Conservation (phyloP, 1,284 basidiomycete species). For the Ustilago nuda region DNA sequence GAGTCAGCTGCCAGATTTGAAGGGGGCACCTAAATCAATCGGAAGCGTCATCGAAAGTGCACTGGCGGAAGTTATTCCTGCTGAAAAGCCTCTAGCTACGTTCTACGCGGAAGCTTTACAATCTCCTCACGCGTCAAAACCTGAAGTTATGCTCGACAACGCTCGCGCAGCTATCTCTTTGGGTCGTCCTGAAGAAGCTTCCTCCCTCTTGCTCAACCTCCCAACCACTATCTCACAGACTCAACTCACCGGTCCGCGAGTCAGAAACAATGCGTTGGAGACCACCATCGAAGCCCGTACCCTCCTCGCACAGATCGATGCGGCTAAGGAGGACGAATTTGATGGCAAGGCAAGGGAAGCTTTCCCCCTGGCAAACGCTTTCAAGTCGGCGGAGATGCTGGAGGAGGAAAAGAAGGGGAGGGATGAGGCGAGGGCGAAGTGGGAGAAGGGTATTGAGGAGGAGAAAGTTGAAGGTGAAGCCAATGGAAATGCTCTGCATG, state of each 20-base stretch:
- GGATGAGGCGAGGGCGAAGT: conserved; percentile 12
- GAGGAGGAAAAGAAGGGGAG: conserved; percentile 42
- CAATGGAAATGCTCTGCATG: conserved; percentile 10
- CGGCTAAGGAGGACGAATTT: conserved; percentile 52
- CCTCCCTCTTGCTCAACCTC: conserved; percentile 22
- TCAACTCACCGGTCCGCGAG: neutral
- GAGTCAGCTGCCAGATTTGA: conserved; percentile 55
- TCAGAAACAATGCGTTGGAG: conserved; percentile 17
- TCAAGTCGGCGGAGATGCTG: conserved; percentile 64
- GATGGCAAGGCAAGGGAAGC: conserved; percentile 52
- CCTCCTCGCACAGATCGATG: conserved; percentile 20
- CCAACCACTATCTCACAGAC: conserved; percentile 6
- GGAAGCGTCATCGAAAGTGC: conserved; percentile 70
- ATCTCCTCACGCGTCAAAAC: neutral
- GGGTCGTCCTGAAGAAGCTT: conserved; percentile 23
- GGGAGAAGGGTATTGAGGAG: conserved; percentile 13
- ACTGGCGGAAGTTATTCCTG: conserved; percentile 56
- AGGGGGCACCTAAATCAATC: conserved; percentile 32
- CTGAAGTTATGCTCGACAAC: conserved; percentile 12
- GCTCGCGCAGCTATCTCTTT: conserved; percentile 21
- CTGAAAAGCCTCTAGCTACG: conserved; percentile 72
- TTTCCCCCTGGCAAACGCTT: conserved; percentile 70
- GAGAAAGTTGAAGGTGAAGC: neutral
- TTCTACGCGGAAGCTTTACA: conserved; percentile 74
- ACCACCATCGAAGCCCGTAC: conserved; percentile 12